These are phyloP conservation scores for Sphagnum fallax DNA, from an alignment of 228 moss, liverwort and hornwort species.

Conservation along the genomic window DNA sequence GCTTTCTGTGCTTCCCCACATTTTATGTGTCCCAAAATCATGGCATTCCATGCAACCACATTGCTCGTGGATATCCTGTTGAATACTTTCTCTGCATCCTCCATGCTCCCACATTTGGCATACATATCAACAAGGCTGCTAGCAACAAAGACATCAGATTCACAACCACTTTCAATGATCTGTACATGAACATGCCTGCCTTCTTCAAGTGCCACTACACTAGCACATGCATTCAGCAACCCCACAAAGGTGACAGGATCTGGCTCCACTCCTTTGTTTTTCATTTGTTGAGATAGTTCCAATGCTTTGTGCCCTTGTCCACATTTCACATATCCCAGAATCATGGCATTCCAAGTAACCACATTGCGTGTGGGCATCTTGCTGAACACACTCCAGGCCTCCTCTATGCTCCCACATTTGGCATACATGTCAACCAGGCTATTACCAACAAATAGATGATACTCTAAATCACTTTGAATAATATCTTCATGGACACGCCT, in stretches of 20 bases:
- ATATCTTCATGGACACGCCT: conserved; percentile 10
- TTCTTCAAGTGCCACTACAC: background rate
- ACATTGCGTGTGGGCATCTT: conserved; percentile 4
- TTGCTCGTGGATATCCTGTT: background rate
- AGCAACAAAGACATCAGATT: background rate
- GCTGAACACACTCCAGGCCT: conserved; percentile 7
- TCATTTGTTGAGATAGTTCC: conserved; percentile 1
- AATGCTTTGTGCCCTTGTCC: background rate
- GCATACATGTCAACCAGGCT: conserved; percentile 9
- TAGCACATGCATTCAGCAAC: conserved; percentile 5
- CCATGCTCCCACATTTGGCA: background rate
- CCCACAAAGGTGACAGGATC: conserved; percentile 1
- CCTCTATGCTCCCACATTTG: conserved; percentile 6
- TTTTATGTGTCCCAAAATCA: background rate
- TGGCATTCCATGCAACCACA: background rate
- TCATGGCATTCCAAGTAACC: conserved; percentile 8
- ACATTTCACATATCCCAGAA: conserved; percentile 4
- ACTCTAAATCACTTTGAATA: background rate
- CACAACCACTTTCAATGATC: background rate
- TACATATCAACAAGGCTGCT: background rate
- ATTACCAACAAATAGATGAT: conserved; percentile 1
- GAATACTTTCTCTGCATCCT: background rate
- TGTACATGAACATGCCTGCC: conserved; percentile 9
- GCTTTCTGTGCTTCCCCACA: background rate
- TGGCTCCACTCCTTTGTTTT: background rate